A percentile compares a stretch with the other conserved stretches of the same genome.
These are phyloP conservation scores for Fomitopsis serialis DNA, from an alignment of 768 basidiomycete genomes.

Conservation along the genomic window DNA sequence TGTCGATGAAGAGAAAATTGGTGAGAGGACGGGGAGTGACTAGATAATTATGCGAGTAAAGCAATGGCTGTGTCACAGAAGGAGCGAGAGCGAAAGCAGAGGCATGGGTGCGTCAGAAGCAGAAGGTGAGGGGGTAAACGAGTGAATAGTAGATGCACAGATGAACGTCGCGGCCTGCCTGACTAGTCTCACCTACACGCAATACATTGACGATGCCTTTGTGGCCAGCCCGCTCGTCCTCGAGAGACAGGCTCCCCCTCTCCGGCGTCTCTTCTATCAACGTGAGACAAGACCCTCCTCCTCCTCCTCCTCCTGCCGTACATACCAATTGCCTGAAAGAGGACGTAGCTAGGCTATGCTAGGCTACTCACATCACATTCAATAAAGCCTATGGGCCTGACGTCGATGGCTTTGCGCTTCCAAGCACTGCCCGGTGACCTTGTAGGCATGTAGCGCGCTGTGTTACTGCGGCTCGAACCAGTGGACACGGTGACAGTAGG, in stretches of 20 bases:
- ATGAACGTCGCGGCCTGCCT: no score
- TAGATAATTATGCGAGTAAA: no score
- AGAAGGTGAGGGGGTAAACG: no score
- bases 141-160: no score
- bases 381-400: conserved; percentile 23
- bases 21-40: no score
- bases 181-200: conserved; percentile 10
- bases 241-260: background rate
- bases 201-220: conserved; percentile 5
- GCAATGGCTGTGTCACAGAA: no score
- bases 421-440: conserved; percentile 34
- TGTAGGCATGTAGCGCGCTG: conserved; percentile 28
- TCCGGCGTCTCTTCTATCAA: conserved; percentile 1
- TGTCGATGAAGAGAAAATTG: no score
- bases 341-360: no score
- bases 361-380: background rate
- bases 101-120: no score
- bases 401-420: conserved; percentile 12
- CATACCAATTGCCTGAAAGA: conserved; percentile 5
- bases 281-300: conserved; percentile 1
- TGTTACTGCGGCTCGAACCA: background rate
- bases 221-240: background rate
- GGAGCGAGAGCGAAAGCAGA: no score
- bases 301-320: no score
- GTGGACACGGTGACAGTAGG: no score